Evolutionary conservation across 2,329 filamentous ascomycete genomes (phyloP).

Genomic region (Arachnomyces sp.): DNA sequence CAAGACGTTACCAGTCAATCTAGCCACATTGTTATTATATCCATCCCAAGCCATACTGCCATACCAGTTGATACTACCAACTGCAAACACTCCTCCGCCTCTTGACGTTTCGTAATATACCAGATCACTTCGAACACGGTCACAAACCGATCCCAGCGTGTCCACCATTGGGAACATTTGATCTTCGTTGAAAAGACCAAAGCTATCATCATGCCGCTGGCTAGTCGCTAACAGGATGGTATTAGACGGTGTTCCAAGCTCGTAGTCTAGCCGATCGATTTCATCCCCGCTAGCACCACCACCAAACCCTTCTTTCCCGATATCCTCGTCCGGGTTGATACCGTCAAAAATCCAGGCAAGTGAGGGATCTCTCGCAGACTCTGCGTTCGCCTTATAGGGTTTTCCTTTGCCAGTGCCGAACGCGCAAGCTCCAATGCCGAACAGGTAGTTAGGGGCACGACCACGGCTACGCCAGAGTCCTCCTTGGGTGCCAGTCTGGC

Average conservation of each 20-base stretch:
- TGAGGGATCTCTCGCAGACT: slow-evolving; percentile 10
- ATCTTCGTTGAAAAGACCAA: slow-evolving; percentile 19
- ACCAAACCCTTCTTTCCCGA: slow-evolving; percentile 20
- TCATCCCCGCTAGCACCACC: slow-evolving; percentile 30
- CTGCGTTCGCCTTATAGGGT: slow-evolving; percentile 12
- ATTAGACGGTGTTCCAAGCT: slow-evolving; percentile 23
- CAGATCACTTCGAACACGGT: slow-evolving; percentile 17
- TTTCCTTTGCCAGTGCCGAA: slow-evolving; percentile 24
- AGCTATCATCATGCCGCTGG: slow-evolving; percentile 11
- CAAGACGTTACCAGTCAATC: slow-evolving; percentile 18
- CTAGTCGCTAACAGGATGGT: slow-evolving; percentile 21
- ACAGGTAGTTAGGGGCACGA: slow-evolving; percentile 23
- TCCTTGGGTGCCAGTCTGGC: slow-evolving; percentile 23
- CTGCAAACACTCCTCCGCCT: slow-evolving; percentile 19
- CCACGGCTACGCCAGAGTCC: slow-evolving; percentile 28
- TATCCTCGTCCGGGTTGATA: slow-evolving; percentile 1
- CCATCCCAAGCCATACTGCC: slow-evolving; percentile 17
- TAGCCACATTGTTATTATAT: slow-evolving; percentile 21
- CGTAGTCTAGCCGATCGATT: slow-evolving; percentile 28
- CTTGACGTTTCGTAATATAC: slow-evolving; percentile 18
- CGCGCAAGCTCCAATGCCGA: slow-evolving; percentile 24
- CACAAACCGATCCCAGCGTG: slow-evolving; percentile 15
- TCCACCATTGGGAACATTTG: slow-evolving; percentile 17
- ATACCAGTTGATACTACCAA: slow-evolving; percentile 24
- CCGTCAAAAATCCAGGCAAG: no score